phyloP scores from a whole-genome alignment of 1,284 basidiomycete genomes.

The Meira nashicola region DNA sequence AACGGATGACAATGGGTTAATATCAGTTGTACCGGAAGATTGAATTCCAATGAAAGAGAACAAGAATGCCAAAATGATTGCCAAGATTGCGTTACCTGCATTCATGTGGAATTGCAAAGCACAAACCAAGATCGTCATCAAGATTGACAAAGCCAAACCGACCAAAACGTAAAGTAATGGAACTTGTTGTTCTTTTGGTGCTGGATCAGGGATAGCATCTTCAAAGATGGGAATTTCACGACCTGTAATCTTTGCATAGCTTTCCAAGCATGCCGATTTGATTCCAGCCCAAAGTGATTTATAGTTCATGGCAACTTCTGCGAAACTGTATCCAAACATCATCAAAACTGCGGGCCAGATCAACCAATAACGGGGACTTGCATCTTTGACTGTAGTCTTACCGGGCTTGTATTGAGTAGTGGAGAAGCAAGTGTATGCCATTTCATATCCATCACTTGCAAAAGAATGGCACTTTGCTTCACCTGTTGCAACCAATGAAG shows the following conservation, averaged over 20 bases:
- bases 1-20: slow-evolving; percentile 36
- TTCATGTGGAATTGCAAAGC: slow-evolving; percentile 44
- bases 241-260: slow-evolving; percentile 23
- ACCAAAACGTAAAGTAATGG: slow-evolving; percentile 61
- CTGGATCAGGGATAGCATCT: slow-evolving; percentile 32
- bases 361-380: slow-evolving; percentile 67
- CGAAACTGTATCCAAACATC: slow-evolving; percentile 53
- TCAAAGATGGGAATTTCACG: slow-evolving; percentile 18
- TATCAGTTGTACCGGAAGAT: slow-evolving; percentile 43
- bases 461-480: slow-evolving; percentile 24
- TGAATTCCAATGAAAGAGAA: slow-evolving; percentile 69
- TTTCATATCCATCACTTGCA: neutral
- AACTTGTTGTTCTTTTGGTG: slow-evolving; percentile 58
- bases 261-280: slow-evolving; percentile 28
- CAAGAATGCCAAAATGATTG: slow-evolving; percentile 58
- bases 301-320: slow-evolving; percentile 48
- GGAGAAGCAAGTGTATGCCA: slow-evolving; percentile 16
- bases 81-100: slow-evolving; percentile 55
- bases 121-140: slow-evolving; percentile 60
- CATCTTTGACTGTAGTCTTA: slow-evolving; percentile 40
- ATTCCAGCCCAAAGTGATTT: slow-evolving; percentile 45
- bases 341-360: slow-evolving; percentile 65
- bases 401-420: slow-evolving; percentile 28
- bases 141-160: slow-evolving; percentile 58
- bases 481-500: slow-evolving; percentile 56